A percentile compares a stretch with the other conserved stretches of the same genome.
Conservation (phyloP, 306 rosid genomes). For the Lupinus albus region DNA sequence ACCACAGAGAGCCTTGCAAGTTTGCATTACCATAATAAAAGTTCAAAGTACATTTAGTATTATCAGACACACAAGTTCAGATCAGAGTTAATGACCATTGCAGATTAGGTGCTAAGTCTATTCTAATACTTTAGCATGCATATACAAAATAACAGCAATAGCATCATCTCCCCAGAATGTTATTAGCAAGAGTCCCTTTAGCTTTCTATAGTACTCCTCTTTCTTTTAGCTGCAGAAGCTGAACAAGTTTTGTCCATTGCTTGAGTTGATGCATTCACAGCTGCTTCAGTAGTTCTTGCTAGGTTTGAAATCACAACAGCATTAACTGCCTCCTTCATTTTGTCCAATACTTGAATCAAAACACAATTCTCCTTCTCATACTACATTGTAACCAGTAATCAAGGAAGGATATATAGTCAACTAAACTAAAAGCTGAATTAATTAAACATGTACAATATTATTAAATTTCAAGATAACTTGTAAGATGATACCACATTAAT, state of each 20-base stretch:
- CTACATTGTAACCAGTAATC: constrained; percentile 48
- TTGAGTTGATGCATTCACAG: constrained; percentile 44
- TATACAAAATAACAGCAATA: constrained; percentile 23
- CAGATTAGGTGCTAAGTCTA: not conserved
- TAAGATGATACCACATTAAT: constrained; percentile 10
- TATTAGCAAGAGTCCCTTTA: constrained; percentile 1
- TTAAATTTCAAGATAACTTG: constrained; percentile 1
- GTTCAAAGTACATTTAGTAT: too few species aligned
- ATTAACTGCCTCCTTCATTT: constrained; percentile 58
- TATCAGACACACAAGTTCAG: constrained; percentile 1
- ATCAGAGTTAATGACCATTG: constrained; percentile 18
- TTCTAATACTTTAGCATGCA: not conserved
- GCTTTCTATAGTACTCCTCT: constrained; percentile 31
- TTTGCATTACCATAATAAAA: not conserved
- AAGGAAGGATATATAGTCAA: not conserved
- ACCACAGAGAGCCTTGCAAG: not conserved
- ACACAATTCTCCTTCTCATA: constrained; percentile 52
- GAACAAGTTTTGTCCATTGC: constrained; percentile 43
- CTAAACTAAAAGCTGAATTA: constrained; percentile 20
- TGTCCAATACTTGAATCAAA: constrained; percentile 50
- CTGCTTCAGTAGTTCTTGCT: constrained; percentile 60
- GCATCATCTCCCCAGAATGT: not conserved
- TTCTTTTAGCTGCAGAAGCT: constrained; percentile 48
- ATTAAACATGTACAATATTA: constrained; percentile 10
- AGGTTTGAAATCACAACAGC: constrained; percentile 43